Conservation (phyloP, 78 protist genomes). For the Isochrysis galbana region DNA sequence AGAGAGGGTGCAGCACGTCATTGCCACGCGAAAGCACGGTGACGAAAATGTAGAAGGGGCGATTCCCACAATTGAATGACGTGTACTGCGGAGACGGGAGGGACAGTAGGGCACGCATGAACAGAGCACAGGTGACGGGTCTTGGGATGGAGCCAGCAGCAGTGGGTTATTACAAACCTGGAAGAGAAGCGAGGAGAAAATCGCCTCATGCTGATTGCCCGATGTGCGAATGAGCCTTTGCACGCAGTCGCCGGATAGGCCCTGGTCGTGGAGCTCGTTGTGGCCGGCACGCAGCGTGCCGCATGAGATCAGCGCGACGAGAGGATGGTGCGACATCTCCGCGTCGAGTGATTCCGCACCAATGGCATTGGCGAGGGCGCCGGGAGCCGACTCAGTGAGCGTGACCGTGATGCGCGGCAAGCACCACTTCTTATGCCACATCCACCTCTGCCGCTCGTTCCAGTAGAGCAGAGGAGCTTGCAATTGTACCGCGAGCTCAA, state of each 20-base stretch:
- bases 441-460: background rate
- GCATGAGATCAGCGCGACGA: background rate
- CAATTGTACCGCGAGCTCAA: background rate
- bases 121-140: no score
- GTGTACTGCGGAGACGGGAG: background rate
- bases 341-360: no score
- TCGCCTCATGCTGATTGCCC: background rate
- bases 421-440: conserved; percentile 23
- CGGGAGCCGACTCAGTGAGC: background rate
- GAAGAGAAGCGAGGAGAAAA: background rate
- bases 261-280: background rate
- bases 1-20: background rate
- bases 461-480: background rate
- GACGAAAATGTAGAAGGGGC: background rate
- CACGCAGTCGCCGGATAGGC: background rate
- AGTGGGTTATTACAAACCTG: no score
- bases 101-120: background rate
- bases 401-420: background rate
- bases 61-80: background rate
- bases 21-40: background rate
- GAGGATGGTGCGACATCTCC: background rate
- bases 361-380: background rate
- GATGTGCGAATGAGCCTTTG: background rate
- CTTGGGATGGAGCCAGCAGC: no score
- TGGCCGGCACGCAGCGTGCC: background rate